Evolutionary conservation across 2,329 filamentous ascomycete genomes (phyloP), one percentile per base, ranked within the genome.

Genomic region (Elsinoe necatrix): DNA sequence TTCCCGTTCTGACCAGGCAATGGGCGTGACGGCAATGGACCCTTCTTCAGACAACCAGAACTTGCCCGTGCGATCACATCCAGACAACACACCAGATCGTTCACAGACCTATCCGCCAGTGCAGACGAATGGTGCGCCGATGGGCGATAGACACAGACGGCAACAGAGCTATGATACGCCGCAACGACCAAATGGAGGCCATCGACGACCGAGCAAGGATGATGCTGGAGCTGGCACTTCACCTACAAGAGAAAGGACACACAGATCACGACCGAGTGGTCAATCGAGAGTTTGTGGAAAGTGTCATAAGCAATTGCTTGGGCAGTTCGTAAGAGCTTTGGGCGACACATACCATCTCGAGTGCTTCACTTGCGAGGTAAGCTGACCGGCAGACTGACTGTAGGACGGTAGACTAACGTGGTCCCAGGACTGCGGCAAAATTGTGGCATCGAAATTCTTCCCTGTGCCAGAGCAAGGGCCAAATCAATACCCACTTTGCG

Each of bases 391-490:
- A 52, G 63, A 66, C 59, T 67, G 58, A 51, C 21, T 21, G 29
- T 58, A 50, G 58, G 56, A 45, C 5, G 34, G 3, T 58, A 51
- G 63, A 41, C 69, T 66, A 59, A 68, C 16, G 29, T n/a, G 20
- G 12, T 29, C 37, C n/a, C 57, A 97, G 92, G 93, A 98, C 70
- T 98, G 93, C 68, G 89, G 88, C 63, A 87, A 95, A 71, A 95
- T 97, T 59, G 93, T 98, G 35, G 93, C 93, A 41, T 96, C 92
- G 54, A 98, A 98, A 67, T 98, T 98, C 80, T 98, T 98, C 72
- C 93, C 93, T 1, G 88, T 95, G 6, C 91, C 95, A 63, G 89
- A 95, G 64, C 89, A 95, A 65, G 83, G 90, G 63, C 89, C 89
- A 39, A 81, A 82, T 45, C 93, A 96, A 70, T 97, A 96, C 69